These are phyloP conservation scores for Dicorynia guianensis DNA, from an alignment of 306 rosid genomes.

Conservation along the genomic window DNA sequence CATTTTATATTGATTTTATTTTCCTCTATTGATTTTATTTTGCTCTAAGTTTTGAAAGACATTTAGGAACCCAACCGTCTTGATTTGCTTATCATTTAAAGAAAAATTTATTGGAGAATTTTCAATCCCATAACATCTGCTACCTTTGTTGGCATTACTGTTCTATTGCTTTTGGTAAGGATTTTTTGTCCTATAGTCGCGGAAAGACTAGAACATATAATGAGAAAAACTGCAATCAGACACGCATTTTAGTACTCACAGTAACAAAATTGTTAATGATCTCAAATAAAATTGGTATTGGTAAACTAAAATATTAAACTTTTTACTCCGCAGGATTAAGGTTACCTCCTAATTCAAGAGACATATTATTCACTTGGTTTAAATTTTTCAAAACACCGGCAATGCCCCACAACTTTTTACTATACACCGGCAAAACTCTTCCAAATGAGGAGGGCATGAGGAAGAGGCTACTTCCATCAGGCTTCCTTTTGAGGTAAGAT, in stretches of 20 bases:
- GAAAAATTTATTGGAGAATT: too few relatives aligned
- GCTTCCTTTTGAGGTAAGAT: constrained; percentile 55
- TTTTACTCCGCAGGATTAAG: too few relatives aligned
- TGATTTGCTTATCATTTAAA: too few relatives aligned
- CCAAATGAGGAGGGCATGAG: constrained; percentile 55
- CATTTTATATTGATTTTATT: too few relatives aligned
- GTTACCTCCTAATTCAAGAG: constrained; percentile 10
- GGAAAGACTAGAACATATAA: neutral
- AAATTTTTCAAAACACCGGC: constrained; percentile 32
- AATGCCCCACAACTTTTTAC: constrained; percentile 56
- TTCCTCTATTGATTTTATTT: too few relatives aligned
- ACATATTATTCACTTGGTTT: constrained; percentile 20
- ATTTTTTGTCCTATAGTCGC: neutral
- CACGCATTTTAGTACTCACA: too few relatives aligned
- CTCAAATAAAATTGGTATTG: too few relatives aligned
- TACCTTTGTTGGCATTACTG: neutral
- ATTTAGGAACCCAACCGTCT: too few relatives aligned
- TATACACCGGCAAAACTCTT: constrained; percentile 35
- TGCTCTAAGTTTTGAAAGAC: too few relatives aligned
- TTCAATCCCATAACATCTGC: neutral
- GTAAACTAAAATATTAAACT: too few relatives aligned
- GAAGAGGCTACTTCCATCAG: constrained; percentile 46
- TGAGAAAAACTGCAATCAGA: too few relatives aligned
- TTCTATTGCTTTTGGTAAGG: neutral
- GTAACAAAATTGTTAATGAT: too few relatives aligned